A percentile compares a stretch with the other conserved stretches of the same genome.
These are phyloP conservation scores for Neurospora terricola DNA, from an alignment of 495 filamentous ascomycete species.

Conservation along the genomic window DNA sequence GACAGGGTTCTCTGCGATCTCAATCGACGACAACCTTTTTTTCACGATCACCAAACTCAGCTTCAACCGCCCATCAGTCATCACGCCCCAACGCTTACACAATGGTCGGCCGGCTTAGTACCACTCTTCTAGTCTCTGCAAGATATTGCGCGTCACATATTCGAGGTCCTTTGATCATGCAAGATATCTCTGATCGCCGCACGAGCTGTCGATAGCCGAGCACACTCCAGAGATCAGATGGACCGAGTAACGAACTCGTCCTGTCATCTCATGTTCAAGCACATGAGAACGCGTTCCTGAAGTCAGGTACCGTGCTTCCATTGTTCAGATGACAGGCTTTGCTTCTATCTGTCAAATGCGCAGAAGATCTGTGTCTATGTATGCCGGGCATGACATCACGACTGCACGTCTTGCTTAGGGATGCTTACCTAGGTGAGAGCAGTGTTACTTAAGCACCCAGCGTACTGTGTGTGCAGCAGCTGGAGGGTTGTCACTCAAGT, in stretches of 20 bases:
- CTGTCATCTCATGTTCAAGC: neutral
- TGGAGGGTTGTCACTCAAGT: neutral
- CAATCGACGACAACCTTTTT: neutral
- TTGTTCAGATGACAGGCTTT: neutral
- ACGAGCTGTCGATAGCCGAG: neutral
- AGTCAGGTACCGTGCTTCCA: neutral
- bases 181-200: neutral
- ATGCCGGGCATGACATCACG: neutral
- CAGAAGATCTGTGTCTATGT: neutral
- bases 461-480: neutral
- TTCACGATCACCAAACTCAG: constrained; percentile 1
- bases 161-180: neutral
- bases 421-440: neutral
- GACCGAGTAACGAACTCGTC: neutral
- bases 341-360: neutral
- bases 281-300: neutral
- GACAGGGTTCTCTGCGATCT: neutral
- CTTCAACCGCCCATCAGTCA: neutral
- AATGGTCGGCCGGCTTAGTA: neutral
- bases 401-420: neutral
- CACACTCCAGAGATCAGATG: neutral
- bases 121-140: neutral
- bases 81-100: neutral
- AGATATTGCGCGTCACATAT: neutral
- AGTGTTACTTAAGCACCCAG: neutral